A percentile compares a stretch with the other conserved stretches of the same genome.
Conservation (phyloP, 148 eudicot species). For the Dianthus caryophyllus region DNA sequence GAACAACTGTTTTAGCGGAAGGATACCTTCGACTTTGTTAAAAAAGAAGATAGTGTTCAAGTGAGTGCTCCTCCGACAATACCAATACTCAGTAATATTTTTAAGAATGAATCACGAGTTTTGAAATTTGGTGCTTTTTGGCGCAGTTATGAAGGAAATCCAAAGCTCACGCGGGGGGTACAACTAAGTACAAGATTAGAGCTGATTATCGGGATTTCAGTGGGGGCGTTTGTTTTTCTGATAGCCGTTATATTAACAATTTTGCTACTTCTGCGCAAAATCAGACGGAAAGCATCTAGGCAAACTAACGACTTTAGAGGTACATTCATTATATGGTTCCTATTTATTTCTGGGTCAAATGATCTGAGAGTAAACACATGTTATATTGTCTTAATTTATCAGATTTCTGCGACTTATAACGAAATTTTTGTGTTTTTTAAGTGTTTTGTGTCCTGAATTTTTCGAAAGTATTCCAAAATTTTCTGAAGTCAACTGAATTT, state of each 20-base stretch:
- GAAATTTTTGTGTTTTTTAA: no score
- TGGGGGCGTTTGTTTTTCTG: conserved; percentile 47
- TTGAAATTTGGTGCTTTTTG: conserved; percentile 17
- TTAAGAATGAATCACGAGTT: no score
- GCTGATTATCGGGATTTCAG: conserved; percentile 48
- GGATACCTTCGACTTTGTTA: conserved; percentile 62
- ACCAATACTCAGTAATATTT: no score
- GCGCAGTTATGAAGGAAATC: conserved; percentile 73
- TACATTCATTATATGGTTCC: conserved; percentile 16
- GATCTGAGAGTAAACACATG: conserved; percentile 12
- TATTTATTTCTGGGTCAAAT: background rate
- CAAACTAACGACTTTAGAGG: conserved; percentile 48
- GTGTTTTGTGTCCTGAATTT: no score
- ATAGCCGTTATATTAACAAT: conserved; percentile 40
- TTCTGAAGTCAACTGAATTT: no score
- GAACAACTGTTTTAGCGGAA: conserved; percentile 79
- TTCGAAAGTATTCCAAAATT: no score
- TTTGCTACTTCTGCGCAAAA: conserved; percentile 39
- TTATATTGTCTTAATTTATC: no score
- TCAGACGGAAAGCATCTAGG: conserved; percentile 31
- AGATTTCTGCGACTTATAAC: no score
- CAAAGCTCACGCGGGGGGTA: conserved; percentile 45
- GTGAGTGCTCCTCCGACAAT: conserved; percentile 50
- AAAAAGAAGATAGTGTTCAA: conserved; percentile 49
- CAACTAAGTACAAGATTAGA: conserved; percentile 30